Percentiles rank a stretch among this genome's conserved stretches.
phyloP scores from a whole-genome alignment of 2,329 filamentous ascomycete species.

The Rhinocladiella mackenziei region DNA sequence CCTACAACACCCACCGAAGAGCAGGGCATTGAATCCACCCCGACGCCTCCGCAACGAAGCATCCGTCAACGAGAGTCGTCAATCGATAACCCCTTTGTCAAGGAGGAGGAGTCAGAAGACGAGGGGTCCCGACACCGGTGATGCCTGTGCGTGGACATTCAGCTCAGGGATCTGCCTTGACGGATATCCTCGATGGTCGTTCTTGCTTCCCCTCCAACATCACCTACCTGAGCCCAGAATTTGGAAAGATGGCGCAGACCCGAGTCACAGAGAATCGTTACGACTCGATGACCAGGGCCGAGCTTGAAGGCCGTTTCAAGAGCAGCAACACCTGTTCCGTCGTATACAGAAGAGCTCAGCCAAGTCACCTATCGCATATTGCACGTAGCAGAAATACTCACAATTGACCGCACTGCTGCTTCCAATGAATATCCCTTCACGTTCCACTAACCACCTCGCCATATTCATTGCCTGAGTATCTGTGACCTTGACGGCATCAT shows the following conservation, averaged over 20 bases:
- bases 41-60: background rate
- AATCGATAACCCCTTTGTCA: constrained; percentile 7
- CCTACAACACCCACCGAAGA: background rate
- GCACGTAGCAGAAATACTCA: constrained; percentile 35
- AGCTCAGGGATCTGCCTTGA: constrained; percentile 37
- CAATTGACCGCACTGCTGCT: constrained; percentile 98
- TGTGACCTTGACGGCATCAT: constrained; percentile 83
- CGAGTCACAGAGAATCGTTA: constrained; percentile 50
- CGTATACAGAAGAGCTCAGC: constrained; percentile 13
- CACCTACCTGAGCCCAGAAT: constrained; percentile 48
- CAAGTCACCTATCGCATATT: background rate
- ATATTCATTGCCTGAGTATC: constrained; percentile 87
- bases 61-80: background rate
- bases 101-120: constrained; percentile 17
- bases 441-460: constrained; percentile 94
- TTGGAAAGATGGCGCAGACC: constrained; percentile 50
- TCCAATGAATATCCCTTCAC: constrained; percentile 89
- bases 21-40: background rate
- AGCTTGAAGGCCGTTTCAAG: constrained; percentile 45
- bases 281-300: constrained; percentile 47
- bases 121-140: too few species aligned
- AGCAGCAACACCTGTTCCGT: constrained; percentile 43
- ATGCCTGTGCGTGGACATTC: too few species aligned
- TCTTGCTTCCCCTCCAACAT: constrained; percentile 43
- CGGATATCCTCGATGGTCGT: constrained; percentile 47